Base-by-base conservation (phyloP, 2,329 filamentous ascomycete species). In the Phyllosticta citrichinensis region DNA sequence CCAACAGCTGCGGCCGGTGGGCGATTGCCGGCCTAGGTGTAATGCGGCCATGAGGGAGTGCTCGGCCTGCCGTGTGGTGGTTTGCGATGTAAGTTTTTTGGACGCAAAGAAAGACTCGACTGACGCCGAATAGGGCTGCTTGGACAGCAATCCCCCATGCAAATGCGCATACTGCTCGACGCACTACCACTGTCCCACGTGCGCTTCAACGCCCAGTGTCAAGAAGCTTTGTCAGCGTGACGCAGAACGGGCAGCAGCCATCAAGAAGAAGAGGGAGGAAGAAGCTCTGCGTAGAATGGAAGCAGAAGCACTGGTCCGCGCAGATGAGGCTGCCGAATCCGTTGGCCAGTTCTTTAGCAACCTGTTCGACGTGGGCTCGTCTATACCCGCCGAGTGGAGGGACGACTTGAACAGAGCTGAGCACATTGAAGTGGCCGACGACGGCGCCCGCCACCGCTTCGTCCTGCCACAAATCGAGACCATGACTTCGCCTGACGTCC, bases 161-260 rank as follows among this genome's bases (percentile, higher is more conserved):
- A 66, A 69, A 20, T 76, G 74, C 67, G 68, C 68, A 1, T 74
- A 71, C 62, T 76, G 74, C 65, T 71, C 68, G 1, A 67, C 67
- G 14, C 72, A 72, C 62, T 76, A 69, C 59, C 72, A 76, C 64
- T 76, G 74, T 60, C 73, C 74, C 0, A 65, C 65, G 33, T 76
- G 74, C 64, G 58, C 68, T 10, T 67, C 65, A 35, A 74, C 74
- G 59, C 64, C 68, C 27, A 64, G 66, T 14, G 69, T 75, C 12
- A 69, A 65, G 54, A 65, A 67, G 8, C 73, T 71, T 40, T 76
- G 74, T 60, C 60, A 55, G 11, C 60, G 60, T 19, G 55, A 61
- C 4, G 60, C 55, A 5, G 60, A 61, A 27, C 60, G 55, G 30
- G 55, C 56, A 22, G 60, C 60, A 5, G 55, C 52, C 10, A 33